These are phyloP conservation scores for Nakaseomyces sp. DNA, from an alignment of 1,139 yeast genomes.

Conservation along the genomic window DNA sequence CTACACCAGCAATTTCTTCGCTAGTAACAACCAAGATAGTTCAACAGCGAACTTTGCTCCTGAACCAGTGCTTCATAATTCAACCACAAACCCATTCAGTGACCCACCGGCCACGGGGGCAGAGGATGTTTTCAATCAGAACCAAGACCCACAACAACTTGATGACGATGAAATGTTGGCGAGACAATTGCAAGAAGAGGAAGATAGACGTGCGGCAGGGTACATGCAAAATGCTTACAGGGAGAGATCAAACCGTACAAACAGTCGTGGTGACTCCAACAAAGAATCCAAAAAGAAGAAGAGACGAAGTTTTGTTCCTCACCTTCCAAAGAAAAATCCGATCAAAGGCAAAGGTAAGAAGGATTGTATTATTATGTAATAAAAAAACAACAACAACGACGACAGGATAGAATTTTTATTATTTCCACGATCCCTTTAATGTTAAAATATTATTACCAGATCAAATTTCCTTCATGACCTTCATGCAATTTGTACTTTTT, in stretches of 20 bases:
- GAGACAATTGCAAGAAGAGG: constrained; percentile 27
- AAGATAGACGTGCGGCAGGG: constrained; percentile 21
- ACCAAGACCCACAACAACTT: constrained; percentile 10
- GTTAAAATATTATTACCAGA: no score
- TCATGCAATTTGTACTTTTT: not conserved
- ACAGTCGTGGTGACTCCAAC: not conserved
- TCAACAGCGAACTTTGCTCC: not conserved
- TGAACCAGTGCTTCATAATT: constrained; percentile 9
- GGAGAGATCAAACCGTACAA: constrained; percentile 3
- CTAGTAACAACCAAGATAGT: constrained; percentile 8
- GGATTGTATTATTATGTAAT: constrained; percentile 20
- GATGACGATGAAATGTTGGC: constrained; percentile 28
- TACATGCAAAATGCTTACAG: constrained; percentile 11
- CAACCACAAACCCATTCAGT: constrained; percentile 16
- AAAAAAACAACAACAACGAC: not conserved
- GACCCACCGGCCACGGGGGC: constrained; percentile 8
- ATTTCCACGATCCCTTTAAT: no score
- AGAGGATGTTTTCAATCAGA: not conserved
- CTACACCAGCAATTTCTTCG: constrained; percentile 50
- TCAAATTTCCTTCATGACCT: not conserved
- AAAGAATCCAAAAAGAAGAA: constrained; percentile 4
- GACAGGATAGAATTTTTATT: no score
- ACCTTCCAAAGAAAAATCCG: not conserved
- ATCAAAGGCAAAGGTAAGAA: constrained; percentile 18
- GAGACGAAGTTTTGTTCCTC: constrained; percentile 2